Evolutionary conservation across 495 filamentous ascomycete species (phyloP).

Genomic region (Letharia lupina): DNA sequence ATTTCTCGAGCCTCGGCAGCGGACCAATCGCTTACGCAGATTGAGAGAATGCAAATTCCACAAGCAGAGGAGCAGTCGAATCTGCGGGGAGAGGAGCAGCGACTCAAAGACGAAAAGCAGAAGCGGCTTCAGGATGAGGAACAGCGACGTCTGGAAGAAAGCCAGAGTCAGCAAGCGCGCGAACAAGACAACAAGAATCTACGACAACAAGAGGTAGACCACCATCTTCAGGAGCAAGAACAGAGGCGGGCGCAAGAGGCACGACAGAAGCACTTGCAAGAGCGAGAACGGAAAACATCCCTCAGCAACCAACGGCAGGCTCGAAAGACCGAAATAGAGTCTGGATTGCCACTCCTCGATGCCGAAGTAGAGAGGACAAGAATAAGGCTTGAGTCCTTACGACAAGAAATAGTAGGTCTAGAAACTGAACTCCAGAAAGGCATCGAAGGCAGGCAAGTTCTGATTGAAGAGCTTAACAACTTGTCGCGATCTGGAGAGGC

Average conservation of each 20-base stretch:
- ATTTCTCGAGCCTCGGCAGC: neutral
- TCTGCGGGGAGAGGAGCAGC: neutral
- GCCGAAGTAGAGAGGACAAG: constrained; percentile 41
- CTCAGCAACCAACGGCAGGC: constrained; percentile 18
- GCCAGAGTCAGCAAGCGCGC: neutral
- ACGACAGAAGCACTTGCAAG: neutral
- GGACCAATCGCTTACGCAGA: constrained; percentile 2
- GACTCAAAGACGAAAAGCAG: neutral
- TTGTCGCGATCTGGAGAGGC: constrained; percentile 13
- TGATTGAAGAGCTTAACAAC: constrained; percentile 27
- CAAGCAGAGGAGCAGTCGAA: neutral
- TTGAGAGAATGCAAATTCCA: constrained; percentile 3
- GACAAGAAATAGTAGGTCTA: constrained; percentile 50
- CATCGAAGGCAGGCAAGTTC: constrained; percentile 30
- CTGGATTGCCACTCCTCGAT: constrained; percentile 50
- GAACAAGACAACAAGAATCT: neutral
- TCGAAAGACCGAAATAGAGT: constrained; percentile 47
- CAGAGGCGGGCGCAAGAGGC: neutral
- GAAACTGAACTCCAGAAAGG: constrained; percentile 49
- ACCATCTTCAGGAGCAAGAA: constrained; percentile 1
- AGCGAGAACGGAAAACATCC: neutral
- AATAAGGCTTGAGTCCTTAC: constrained; percentile 44
- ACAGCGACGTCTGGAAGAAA: neutral
- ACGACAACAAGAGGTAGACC: neutral
- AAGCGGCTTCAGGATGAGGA: neutral